Conservation (phyloP, 257 asterid species). For the Solanum chmielewskii region DNA sequence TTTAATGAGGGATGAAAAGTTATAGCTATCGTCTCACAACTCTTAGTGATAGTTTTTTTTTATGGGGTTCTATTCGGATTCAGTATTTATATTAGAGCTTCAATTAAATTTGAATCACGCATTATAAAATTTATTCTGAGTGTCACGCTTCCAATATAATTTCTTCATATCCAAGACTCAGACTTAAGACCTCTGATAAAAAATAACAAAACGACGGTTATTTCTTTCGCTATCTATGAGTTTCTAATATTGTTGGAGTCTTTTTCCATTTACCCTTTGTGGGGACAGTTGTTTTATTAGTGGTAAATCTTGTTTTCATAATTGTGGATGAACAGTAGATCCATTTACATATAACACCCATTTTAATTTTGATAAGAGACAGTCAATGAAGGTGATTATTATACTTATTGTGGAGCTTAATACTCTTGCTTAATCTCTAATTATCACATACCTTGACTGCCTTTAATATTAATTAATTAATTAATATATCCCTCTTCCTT, state of each 20-base stretch:
- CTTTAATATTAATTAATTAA: neutral
- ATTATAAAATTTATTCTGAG: too few species aligned
- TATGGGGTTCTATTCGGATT: neutral
- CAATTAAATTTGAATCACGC: too few species aligned
- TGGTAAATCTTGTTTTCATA: neutral
- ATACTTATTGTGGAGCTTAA: neutral
- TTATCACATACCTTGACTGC: constrained; percentile 11
- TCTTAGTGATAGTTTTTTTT: too few species aligned
- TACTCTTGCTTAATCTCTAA: neutral
- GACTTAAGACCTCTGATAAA: neutral
- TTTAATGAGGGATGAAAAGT: neutral
- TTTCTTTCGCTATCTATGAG: neutral
- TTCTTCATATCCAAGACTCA: too few species aligned
- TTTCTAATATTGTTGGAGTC: neutral
- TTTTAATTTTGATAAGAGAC: neutral
- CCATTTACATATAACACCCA: neutral
- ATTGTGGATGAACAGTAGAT: neutral
- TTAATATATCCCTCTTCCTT: neutral
- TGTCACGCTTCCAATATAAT: too few species aligned
- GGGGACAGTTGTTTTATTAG: neutral
- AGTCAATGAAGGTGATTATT: neutral
- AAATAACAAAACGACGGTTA: neutral
- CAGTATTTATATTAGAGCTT: too few species aligned
- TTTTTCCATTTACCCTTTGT: neutral
- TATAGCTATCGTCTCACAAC: neutral